Evolutionary conservation across 352 stramenopile species (phyloP).

Genomic region (Phytophthora hybrid): DNA sequence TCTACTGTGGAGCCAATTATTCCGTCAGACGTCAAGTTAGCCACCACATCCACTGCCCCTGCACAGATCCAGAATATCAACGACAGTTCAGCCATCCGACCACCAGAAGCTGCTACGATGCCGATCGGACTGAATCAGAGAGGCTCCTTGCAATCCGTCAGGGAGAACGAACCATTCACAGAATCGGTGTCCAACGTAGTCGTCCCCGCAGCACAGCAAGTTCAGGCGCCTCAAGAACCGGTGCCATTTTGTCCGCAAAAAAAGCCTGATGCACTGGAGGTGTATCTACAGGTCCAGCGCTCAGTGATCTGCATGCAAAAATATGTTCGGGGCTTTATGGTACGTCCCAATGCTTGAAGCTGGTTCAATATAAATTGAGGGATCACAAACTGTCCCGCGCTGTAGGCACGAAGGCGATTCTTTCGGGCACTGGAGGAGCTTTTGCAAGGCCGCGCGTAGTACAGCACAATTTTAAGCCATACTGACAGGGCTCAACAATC

Average conservation of each 20-base stretch:
- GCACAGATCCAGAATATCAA: not conserved
- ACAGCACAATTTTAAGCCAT: not conserved
- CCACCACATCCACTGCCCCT: not conserved
- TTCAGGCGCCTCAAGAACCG: conserved; percentile 1
- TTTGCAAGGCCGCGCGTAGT: conserved; percentile 17
- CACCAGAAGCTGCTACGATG: conserved; percentile 9
- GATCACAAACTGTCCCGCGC: not conserved
- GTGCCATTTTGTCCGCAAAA: not conserved
- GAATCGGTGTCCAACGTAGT: not conserved
- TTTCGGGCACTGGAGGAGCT: conserved; percentile 36
- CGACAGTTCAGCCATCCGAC: conserved; percentile 7
- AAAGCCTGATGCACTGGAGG: conserved; percentile 22
- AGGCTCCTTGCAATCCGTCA: not conserved
- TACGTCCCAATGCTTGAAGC: conserved; percentile 9
- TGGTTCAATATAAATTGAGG: not conserved
- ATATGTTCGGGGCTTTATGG: conserved; percentile 37
- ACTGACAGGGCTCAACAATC: not conserved
- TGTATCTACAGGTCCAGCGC: conserved; percentile 38
- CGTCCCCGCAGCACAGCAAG: not conserved
- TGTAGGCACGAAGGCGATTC: conserved; percentile 29
- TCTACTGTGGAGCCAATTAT: not conserved
- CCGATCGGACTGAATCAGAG: not conserved
- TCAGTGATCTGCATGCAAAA: conserved; percentile 41
- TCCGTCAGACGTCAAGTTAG: not conserved
- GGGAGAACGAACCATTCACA: conserved; percentile 14